Evolutionary conservation across 768 basidiomycete species (phyloP).

Genomic region (Vararia minispora): DNA sequence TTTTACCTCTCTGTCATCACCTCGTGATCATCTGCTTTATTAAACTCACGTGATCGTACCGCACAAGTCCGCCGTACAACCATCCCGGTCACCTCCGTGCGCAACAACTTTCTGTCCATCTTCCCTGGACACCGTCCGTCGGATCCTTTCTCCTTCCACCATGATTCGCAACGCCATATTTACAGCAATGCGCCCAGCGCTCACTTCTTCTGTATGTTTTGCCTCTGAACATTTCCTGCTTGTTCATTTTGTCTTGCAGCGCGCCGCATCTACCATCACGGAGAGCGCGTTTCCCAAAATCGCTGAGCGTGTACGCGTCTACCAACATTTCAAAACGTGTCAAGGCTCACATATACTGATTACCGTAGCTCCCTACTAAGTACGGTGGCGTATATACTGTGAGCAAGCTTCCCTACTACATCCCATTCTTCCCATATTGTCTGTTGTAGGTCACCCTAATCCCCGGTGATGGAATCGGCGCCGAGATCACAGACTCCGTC

Average conservation of each 20-base stretch:
- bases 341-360: slow-evolving; percentile 9
- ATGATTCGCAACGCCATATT: slow-evolving; percentile 64
- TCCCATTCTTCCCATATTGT: slow-evolving; percentile 13
- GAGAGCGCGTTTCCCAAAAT: slow-evolving; percentile 74
- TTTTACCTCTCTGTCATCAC: too few species aligned
- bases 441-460: slow-evolving; percentile 79
- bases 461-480: slow-evolving; percentile 95
- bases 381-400: slow-evolving; percentile 92
- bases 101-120: too few species aligned
- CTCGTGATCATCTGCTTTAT: too few species aligned
- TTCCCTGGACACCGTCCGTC: slow-evolving; percentile 21
- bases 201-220: slow-evolving; percentile 39
- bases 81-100: too few species aligned
- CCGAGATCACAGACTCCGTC: slow-evolving; percentile 95
- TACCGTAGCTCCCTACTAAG: slow-evolving; percentile 65
- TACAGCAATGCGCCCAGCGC: slow-evolving; percentile 40
- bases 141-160: slow-evolving; percentile 21
- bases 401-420: slow-evolving; percentile 17
- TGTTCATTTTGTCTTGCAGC: slow-evolving; percentile 26
- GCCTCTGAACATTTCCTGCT: slow-evolving; percentile 4
- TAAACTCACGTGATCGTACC: too few species aligned
- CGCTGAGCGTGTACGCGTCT: slow-evolving; percentile 47
- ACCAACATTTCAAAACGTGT: slow-evolving; percentile 2
- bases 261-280: slow-evolving; percentile 66
- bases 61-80: too few species aligned